Evolutionary conservation across 306 rosid genomes (phyloP), one percentile per base, ranked within the genome.

Genomic region (Trifolium subterraneum): DNA sequence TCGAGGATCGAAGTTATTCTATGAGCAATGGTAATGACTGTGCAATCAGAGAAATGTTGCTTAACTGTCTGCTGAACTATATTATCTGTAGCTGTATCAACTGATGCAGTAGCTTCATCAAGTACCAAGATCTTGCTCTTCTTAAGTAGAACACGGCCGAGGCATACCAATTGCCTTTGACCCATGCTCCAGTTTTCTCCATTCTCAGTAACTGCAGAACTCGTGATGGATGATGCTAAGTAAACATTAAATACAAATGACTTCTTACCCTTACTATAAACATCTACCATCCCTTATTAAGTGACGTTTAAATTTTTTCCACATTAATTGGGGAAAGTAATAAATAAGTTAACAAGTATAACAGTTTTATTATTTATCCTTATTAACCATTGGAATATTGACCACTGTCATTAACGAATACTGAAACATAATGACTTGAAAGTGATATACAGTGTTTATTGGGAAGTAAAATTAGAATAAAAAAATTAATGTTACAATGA

Each of bases 141-240:
- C 86, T 84, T 87, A 5, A 93, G 93, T 0, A 93, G 86, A 51
- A 90, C 89, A 2, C 97, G 88, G 5, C 97, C 96, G 2, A 89
- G 96, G 87, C 97, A 90, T 20, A 93, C 96, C 27, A 90, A 77
- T 41, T 93, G 97, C 81, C 97, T 90, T 68, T 84, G 87, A n/a
- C 89, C 91, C 82, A 83, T 79, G 44, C 87, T 84, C 87, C 90
- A 87, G 36, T 87, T 87, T 33, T 82, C 86, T 79, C 90, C 88
- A 74, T 84, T 82, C 71, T 87, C 85, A 20, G 74, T 64, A 36
- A 84, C 88, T 87, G 82, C 33, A 41, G 20, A 29, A 66, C 23
- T 69, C 71, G 35, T 14, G 3, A 20, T 10, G 3, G 39, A 48
- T 44, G 4, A 22, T 11, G 10, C 27, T 52, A 52, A 72, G n/a